These are phyloP conservation scores for Pseudomicrostroma phylloplanum DNA, from an alignment of 1,284 basidiomycete species.

Conservation along the genomic window DNA sequence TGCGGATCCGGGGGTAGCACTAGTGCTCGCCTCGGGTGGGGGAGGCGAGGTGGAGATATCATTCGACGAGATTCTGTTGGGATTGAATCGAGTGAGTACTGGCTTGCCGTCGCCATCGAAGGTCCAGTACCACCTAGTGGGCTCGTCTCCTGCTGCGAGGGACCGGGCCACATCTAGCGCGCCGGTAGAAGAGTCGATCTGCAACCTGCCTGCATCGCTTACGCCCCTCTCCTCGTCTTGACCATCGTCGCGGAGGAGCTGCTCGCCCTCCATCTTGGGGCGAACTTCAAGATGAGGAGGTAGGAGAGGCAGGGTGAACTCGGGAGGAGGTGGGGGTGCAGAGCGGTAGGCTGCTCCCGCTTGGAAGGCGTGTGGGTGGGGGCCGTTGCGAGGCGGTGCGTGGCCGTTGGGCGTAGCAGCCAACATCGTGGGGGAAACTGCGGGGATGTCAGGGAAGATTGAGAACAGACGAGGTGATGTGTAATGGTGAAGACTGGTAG, in stretches of 20 bases:
- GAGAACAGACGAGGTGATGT: too few relatives aligned
- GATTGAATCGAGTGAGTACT: background rate
- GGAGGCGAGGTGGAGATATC: background rate
- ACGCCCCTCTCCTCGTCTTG: background rate
- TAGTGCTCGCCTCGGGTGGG: background rate
- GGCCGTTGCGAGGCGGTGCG: too few relatives aligned
- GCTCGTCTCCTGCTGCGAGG: background rate
- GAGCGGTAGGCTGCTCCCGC: constrained; percentile 1
- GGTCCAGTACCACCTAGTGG: background rate
- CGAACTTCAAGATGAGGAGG: background rate
- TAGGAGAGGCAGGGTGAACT: background rate
- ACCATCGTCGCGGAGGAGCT: background rate
- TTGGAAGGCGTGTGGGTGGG: background rate
- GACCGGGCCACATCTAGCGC: background rate
- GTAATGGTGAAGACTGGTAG: too few relatives aligned
- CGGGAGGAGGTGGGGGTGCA: background rate
- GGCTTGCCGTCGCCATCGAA: constrained; percentile 5
- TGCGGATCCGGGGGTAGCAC: too few relatives aligned
- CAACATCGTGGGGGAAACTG: too few relatives aligned
- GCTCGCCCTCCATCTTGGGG: background rate
- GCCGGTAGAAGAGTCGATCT: background rate
- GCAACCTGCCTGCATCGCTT: background rate
- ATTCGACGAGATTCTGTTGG: background rate
- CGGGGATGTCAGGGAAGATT: too few relatives aligned
- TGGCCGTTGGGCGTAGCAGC: too few relatives aligned